Evolutionary conservation across 805 yeast species (phyloP).

Genomic region (Ogataea pini): DNA sequence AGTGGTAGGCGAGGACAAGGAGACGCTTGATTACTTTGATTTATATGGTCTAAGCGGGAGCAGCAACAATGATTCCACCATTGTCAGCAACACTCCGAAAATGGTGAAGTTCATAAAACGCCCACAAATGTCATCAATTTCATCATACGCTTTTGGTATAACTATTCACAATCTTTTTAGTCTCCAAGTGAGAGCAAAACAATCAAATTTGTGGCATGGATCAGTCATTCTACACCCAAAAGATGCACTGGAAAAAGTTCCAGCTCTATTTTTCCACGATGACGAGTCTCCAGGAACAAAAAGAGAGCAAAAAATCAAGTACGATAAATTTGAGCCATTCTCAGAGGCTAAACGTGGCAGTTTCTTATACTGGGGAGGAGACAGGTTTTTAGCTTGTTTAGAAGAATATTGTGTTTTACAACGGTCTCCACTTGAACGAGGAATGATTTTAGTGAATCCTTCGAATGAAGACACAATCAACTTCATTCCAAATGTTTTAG

Average conservation of each 20-base stretch:
- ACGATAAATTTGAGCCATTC: conserved; percentile 74
- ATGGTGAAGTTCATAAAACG: conserved; percentile 43
- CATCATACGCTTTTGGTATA: conserved; percentile 70
- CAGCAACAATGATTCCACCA: conserved; percentile 11
- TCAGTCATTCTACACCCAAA: conserved; percentile 74
- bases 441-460: conserved; percentile 78
- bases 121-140: conserved; percentile 52
- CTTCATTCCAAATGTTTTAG: conserved; percentile 49
- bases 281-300: conserved; percentile 77
- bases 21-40: conserved; percentile 39
- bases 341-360: conserved; percentile 45
- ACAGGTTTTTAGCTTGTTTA: conserved; percentile 62
- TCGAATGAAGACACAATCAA: conserved; percentile 61
- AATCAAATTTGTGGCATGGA: conserved; percentile 90
- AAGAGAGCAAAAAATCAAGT: conserved; percentile 57
- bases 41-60: conserved; percentile 41
- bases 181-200: conserved; percentile 80
- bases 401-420: conserved; percentile 60
- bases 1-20: conserved; percentile 29
- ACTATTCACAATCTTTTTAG: conserved; percentile 66
- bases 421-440: conserved; percentile 67
- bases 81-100: conserved; percentile 24
- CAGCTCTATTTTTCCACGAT: conserved; percentile 91
- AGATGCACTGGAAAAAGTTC: conserved; percentile 60
- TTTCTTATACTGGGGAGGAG: conserved; percentile 87